These are phyloP conservation scores for Aurifilum marmelostoma DNA, from an alignment of 2,329 filamentous ascomycete species.

Conservation along the genomic window DNA sequence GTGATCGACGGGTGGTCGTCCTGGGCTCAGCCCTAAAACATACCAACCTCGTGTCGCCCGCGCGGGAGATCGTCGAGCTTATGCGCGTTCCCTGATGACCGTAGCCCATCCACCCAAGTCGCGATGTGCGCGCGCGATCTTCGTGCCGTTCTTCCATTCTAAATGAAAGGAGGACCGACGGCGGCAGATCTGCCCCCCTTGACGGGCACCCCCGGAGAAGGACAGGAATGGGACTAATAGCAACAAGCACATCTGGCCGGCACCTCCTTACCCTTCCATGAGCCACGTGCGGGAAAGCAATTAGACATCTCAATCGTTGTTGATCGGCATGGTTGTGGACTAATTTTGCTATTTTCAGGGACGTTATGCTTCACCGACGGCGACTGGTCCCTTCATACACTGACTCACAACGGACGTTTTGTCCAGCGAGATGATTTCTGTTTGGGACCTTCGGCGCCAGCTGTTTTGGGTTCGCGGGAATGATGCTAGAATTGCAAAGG, in stretches of 20 bases:
- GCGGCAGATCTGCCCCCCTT: not conserved
- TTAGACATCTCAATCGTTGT: not conserved
- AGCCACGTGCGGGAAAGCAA: not conserved
- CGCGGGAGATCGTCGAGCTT: conserved; percentile 18
- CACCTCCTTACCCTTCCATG: not conserved
- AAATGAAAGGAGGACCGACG: not conserved
- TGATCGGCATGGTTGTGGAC: not conserved
- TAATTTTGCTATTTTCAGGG: not conserved
- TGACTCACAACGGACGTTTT: not conserved
- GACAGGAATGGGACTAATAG: not conserved
- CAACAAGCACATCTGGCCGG: not conserved
- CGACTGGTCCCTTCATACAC: not conserved
- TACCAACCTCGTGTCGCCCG: not conserved
- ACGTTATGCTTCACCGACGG: not conserved
- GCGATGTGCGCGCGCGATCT: not conserved
- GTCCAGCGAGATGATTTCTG: not conserved
- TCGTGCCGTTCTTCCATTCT: not conserved
- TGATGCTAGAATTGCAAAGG: no score
- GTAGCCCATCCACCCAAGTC: not conserved
- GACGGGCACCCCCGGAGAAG: not conserved
- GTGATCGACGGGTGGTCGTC: conserved; percentile 14
- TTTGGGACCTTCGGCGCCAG: not conserved
- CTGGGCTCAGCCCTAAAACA: conserved; percentile 11
- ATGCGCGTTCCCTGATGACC: conserved; percentile 4
- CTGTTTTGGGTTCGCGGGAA: not conserved